Evolutionary conservation across 805 yeast genomes (phyloP).

Genomic region (Blastobotrys robertii): DNA sequence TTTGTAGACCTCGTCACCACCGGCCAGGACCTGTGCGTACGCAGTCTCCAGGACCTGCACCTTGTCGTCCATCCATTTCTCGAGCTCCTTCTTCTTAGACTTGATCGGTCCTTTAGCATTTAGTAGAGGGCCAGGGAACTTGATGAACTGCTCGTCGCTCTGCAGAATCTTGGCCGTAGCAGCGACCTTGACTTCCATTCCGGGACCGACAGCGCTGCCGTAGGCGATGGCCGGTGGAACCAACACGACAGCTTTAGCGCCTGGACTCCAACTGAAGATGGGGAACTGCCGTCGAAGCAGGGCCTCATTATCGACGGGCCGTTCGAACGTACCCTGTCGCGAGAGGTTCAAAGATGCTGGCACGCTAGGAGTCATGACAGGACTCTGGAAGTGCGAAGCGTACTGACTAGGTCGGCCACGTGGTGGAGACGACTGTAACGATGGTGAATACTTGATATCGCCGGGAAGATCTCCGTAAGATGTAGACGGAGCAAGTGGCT

Average conservation of each 20-base stretch:
- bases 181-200: conserved; percentile 22
- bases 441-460: not conserved
- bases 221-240: conserved; percentile 33
- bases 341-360: not conserved
- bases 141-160: conserved; percentile 23
- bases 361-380: not conserved
- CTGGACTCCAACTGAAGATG: conserved; percentile 54
- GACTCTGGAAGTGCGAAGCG: not conserved
- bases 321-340: not conserved
- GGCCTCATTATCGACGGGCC: conserved; percentile 29
- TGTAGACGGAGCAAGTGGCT: not conserved
- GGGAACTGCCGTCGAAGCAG: conserved; percentile 61
- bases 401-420: too few species aligned
- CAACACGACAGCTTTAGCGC: conserved; percentile 36
- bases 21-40: conserved; percentile 11
- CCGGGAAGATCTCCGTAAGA: not conserved
- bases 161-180: conserved; percentile 22
- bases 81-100: conserved; percentile 55
- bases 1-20: conserved; percentile 9
- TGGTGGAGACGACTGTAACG: not conserved
- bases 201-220: conserved; percentile 23
- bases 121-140: conserved; percentile 61
- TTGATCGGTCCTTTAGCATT: conserved; percentile 34
- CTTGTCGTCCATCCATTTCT: conserved; percentile 50
- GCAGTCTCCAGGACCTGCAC: conserved; percentile 19